phyloP scores from a whole-genome alignment of 2,329 filamentous ascomycete genomes.

The Chaetomium olivaceum region DNA sequence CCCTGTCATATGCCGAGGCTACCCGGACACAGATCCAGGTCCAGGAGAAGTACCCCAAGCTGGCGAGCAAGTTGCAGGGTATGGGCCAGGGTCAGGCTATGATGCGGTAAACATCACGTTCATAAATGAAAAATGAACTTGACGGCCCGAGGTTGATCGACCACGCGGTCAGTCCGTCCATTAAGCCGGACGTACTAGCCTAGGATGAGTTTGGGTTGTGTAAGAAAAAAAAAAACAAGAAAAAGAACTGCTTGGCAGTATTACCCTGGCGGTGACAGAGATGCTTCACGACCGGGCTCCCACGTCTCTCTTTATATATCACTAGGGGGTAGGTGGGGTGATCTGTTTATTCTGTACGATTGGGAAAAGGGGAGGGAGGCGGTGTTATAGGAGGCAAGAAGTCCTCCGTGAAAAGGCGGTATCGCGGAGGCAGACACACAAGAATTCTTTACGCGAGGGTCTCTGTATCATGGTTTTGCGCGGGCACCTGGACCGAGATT shows the following conservation, averaged over 20 bases:
- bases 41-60: constrained; percentile 80
- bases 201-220: neutral
- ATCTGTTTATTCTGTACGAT: constrained; percentile 12
- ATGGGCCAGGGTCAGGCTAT: constrained; percentile 43
- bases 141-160: neutral
- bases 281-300: neutral
- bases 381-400: neutral
- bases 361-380: constrained; percentile 2
- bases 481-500: constrained; percentile 15
- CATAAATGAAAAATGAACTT: neutral
- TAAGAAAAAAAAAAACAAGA: neutral
- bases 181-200: neutral
- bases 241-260: neutral
- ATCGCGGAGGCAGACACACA: neutral
- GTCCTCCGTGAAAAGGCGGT: constrained; percentile 3
- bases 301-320: neutral
- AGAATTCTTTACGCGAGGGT: neutral
- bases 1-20: constrained; percentile 93
- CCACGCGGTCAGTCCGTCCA: neutral
- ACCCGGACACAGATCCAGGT: constrained; percentile 94
- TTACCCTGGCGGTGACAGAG: neutral
- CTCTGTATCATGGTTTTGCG: constrained; percentile 12
- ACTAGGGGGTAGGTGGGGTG: neutral
- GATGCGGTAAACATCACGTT: constrained; percentile 30
- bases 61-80: constrained; percentile 69